Percentiles rank a stretch among this genome's conserved stretches.
Evolutionary conservation across 306 rosid species (phyloP).

Genomic region (Cajanus cajan): DNA sequence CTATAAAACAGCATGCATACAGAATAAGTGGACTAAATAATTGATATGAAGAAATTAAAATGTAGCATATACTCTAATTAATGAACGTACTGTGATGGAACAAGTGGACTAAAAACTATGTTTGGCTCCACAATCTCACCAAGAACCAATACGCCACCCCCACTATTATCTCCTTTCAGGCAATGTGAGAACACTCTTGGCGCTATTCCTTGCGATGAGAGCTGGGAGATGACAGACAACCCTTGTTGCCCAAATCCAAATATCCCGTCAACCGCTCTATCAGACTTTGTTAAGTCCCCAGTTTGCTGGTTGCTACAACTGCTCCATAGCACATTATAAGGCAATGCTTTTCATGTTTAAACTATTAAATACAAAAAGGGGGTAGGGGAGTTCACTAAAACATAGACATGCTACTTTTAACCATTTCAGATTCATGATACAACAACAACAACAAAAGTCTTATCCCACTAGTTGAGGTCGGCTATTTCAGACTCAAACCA

Average conservation of each 20-base stretch:
- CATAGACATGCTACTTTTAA: background rate
- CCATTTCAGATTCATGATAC: conserved; percentile 5
- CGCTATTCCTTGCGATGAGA: conserved; percentile 65
- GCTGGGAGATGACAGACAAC: conserved; percentile 77
- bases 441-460: background rate
- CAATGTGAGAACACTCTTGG: conserved; percentile 90
- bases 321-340: conserved; percentile 45
- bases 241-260: conserved; percentile 90
- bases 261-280: conserved; percentile 86
- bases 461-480: background rate
- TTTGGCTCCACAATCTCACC: conserved; percentile 87
- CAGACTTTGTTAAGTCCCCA: conserved; percentile 79
- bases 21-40: background rate
- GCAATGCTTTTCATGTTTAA: conserved; percentile 29
- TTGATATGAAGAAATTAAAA: background rate
- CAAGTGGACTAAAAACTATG: conserved; percentile 78
- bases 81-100: conserved; percentile 78
- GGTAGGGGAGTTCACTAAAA: background rate
- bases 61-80: conserved; percentile 6
- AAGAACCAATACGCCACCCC: conserved; percentile 91
- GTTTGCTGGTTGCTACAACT: conserved; percentile 84
- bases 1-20: background rate
- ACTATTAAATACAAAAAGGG: background rate
- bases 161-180: conserved; percentile 73
- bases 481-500: background rate